Evolutionary conservation across 352 stramenopile genomes (phyloP).

Genomic region (Globisporangium solare): DNA sequence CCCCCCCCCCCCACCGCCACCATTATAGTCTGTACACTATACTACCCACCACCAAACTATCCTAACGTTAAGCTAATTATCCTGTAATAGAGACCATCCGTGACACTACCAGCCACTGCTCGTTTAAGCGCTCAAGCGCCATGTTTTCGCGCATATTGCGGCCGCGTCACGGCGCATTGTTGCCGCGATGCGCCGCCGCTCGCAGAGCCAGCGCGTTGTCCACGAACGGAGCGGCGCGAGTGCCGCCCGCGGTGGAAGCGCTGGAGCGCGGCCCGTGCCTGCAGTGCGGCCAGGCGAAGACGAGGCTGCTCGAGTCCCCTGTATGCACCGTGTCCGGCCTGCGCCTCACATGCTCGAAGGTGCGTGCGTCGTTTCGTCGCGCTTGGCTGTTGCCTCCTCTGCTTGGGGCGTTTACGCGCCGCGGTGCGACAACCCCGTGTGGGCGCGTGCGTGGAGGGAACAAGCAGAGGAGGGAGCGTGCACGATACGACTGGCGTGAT

Average conservation of each 20-base stretch:
- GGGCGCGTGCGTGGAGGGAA: no score
- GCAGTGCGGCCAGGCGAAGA: constrained; percentile 25
- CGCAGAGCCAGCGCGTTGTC: not conserved
- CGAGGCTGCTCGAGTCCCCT: constrained; percentile 2
- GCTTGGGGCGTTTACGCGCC: no score
- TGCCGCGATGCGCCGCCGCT: no score
- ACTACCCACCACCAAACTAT: constrained; percentile 5
- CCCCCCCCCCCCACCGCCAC: no score
- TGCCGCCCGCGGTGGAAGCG: constrained; percentile 12
- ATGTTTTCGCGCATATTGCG: not conserved
- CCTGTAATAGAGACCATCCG: not conserved
- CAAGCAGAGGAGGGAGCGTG: no score
- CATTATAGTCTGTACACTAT: constrained; percentile 5
- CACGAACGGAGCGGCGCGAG: not conserved
- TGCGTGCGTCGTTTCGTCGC: not conserved
- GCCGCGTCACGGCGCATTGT: no score
- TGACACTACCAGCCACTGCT: not conserved
- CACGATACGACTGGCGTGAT: no score
- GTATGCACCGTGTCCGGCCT: constrained; percentile 31
- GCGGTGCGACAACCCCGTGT: not conserved
- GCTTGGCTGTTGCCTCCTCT: no score
- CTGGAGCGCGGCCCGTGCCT: constrained; percentile 46
- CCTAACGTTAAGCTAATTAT: constrained; percentile 3
- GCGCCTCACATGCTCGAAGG: constrained; percentile 45
- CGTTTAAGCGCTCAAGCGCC: not conserved